Base-by-base conservation (phyloP, 2,329 filamentous ascomycete species). In the Sarocladium brachiariae region DNA sequence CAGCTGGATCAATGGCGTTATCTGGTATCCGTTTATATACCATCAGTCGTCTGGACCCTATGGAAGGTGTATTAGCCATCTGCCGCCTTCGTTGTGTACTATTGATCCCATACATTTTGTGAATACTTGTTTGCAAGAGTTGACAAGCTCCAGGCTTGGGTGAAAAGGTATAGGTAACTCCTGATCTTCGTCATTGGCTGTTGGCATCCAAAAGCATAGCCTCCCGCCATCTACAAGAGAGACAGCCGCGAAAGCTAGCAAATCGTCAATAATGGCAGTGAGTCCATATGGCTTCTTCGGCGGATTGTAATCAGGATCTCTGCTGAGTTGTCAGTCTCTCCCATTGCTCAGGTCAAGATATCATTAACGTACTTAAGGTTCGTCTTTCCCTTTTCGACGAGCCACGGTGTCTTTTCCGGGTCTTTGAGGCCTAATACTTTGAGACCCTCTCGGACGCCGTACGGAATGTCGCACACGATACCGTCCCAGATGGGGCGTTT, bases 141-240 rank as follows among this genome's bases (percentile, higher is more conserved):
- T 83, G 18, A 90, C 77, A 21, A 92, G 70, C 59, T 86, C 78
- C 13, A 99, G 70, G 52, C 79, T 81, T 0, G 87, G 86, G 63
- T 97, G 89, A 18, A 75, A 77, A 0, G 92, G 92, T 13, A 92
- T 77, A 0, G 81, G 74, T 19, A 96, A 81, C 62, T 92, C 87
- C 52, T 85, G 79, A 45, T 89, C 78, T 59, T 89, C 80, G 57
- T 89, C 80, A 61, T 89, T 90, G 24, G 89, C 85, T 0, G 90
- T 95, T 0, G 93, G 93, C 88, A 97, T 95, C 93, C 93, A 99
- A 73, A 99, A 95, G 7, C 87, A 88, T 9, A 99, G 66, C 24
- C 93, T 77, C 0, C 89, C 93, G 55, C 81, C 70, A 49, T 89
- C 83, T 7, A 96, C 87, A 1, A 99, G 74, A 1, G 84, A 88